A percentile compares a stretch with the other conserved stretches of the same genome.
Evolutionary conservation across 2,329 filamentous ascomycete genomes (phyloP).

Genomic region (Aspergillus thermomutatus): DNA sequence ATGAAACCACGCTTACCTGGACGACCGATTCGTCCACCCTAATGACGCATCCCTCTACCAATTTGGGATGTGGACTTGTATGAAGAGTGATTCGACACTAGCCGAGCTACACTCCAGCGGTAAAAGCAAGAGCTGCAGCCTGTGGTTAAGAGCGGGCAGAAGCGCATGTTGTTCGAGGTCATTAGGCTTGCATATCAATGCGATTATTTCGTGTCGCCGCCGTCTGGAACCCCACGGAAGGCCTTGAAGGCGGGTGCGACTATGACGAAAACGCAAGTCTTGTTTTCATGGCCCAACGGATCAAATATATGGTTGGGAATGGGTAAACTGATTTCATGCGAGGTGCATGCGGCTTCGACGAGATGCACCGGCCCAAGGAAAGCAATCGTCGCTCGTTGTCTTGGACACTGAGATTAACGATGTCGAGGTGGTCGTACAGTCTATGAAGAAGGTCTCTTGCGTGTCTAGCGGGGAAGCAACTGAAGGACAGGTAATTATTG

Average conservation of each 20-base stretch:
- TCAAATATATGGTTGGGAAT: background rate
- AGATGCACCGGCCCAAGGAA: background rate
- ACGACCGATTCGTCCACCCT: background rate
- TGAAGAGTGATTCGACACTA: background rate
- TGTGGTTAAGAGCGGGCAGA: background rate
- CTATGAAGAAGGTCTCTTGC: background rate
- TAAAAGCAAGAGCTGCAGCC: background rate
- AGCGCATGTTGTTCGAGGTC: background rate
- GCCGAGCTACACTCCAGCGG: background rate
- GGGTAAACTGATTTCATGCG: background rate
- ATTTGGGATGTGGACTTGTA: conserved; percentile 1
- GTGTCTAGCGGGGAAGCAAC: background rate
- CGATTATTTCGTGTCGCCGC: background rate
- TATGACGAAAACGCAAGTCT: conserved; percentile 2
- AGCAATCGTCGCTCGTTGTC: background rate
- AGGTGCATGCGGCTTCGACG: background rate
- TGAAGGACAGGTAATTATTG: background rate
- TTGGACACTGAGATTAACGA: conserved; percentile 1
- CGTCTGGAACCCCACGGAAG: background rate
- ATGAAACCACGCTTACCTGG: background rate
- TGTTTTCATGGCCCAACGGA: too few relatives aligned
- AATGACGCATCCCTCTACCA: background rate
- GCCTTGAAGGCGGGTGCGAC: background rate
- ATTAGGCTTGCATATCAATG: background rate
- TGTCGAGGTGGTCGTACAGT: background rate